Conservation (phyloP, 306 rosid genomes). For the Vigna reflexopilosa region DNA sequence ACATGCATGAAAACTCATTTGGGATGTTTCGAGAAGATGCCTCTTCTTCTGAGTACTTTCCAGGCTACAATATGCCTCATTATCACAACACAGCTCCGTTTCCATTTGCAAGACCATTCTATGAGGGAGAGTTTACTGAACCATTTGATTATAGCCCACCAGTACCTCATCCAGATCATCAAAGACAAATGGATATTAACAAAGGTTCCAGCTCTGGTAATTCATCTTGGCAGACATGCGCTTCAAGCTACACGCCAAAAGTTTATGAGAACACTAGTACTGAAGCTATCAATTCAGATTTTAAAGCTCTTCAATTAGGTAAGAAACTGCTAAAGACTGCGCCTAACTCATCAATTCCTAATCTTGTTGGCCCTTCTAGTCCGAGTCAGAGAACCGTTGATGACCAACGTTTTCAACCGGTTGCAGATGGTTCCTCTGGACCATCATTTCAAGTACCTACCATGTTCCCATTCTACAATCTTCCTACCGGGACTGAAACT, state of each 20-base stretch:
- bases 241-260: conserved; percentile 50
- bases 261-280: conserved; percentile 49
- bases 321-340: conserved; percentile 54
- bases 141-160: conserved; percentile 47
- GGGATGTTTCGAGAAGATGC: conserved; percentile 45
- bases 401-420: conserved; percentile 49
- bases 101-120: conserved; percentile 50
- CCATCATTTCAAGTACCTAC: conserved; percentile 63
- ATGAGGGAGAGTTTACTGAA: conserved; percentile 49
- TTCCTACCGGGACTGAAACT: conserved; percentile 55
- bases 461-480: conserved; percentile 54
- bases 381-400: conserved; percentile 58
- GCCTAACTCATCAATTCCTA: conserved; percentile 53
- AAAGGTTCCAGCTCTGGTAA: conserved; percentile 51
- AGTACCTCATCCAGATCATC: conserved; percentile 49
- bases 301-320: conserved; percentile 55
- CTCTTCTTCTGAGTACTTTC: conserved; percentile 53
- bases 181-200: conserved; percentile 54
- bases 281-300: conserved; percentile 47
- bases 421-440: conserved; percentile 57
- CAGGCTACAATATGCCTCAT: conserved; percentile 57
- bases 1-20: conserved; percentile 49
- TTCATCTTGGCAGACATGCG: conserved; percentile 44
- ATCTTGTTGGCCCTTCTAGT: conserved; percentile 48
- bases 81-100: conserved; percentile 55